Percentiles rank a stretch among this genome's conserved stretches.
Conservation (phyloP, 1,284 basidiomycete genomes). For the Irpex sp. region DNA sequence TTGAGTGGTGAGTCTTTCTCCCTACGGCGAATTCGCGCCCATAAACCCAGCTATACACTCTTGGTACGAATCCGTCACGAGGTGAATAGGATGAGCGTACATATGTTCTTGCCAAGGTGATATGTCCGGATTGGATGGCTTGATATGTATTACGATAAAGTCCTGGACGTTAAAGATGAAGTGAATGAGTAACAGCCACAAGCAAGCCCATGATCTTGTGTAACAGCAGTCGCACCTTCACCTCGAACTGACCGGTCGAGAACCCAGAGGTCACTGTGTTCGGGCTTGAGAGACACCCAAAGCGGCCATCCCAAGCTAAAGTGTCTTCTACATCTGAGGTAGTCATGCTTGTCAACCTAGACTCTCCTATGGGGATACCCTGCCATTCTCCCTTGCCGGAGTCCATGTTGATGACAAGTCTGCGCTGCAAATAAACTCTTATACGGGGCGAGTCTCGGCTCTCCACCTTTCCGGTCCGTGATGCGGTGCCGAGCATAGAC, state of each 20-base stretch:
- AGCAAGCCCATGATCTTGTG: background rate
- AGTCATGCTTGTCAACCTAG: conserved; percentile 21
- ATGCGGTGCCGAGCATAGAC: background rate
- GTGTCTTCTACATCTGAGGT: background rate
- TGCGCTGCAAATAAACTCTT: conserved; percentile 40
- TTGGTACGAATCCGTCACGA: conserved; percentile 39
- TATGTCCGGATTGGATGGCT: conserved; percentile 31
- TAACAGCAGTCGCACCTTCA: background rate
- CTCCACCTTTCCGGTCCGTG: background rate
- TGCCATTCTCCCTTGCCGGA: conserved; percentile 28
- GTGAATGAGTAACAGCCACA: background rate
- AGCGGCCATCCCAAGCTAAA: background rate
- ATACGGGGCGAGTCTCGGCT: conserved; percentile 14
- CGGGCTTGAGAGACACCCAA: background rate
- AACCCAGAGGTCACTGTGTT: background rate
- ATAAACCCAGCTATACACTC: background rate
- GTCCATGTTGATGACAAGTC: conserved; percentile 30
- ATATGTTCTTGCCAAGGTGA: conserved; percentile 35
- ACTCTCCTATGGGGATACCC: conserved; percentile 36
- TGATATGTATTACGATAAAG: conserved; percentile 41
- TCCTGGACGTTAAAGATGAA: conserved; percentile 36
- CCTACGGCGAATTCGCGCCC: background rate
- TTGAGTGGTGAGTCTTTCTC: background rate
- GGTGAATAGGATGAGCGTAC: conserved; percentile 39
- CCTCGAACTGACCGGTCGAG: background rate